Evolutionary conservation across 148 eudicot species (phyloP).

Genomic region (Cornus kousa): DNA sequence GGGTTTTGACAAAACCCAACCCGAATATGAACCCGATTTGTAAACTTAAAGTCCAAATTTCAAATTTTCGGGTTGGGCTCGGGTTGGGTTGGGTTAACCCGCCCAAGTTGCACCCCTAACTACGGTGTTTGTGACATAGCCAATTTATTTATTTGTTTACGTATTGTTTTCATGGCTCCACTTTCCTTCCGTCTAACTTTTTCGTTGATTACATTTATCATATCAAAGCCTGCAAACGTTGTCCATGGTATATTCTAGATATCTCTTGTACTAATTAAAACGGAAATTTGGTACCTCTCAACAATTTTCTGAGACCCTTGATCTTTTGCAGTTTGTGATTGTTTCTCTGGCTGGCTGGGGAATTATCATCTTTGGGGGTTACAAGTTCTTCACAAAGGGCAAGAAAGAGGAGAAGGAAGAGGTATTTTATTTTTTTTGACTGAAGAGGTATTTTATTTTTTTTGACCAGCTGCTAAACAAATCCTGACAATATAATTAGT

Average conservation of each 20-base stretch:
- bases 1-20: too few relatives aligned
- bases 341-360: slow-evolving; percentile 49
- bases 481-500: too few relatives aligned
- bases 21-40: too few relatives aligned
- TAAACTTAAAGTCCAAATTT: too few relatives aligned
- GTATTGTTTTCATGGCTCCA: background rate
- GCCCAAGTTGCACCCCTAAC: too few relatives aligned
- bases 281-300: background rate
- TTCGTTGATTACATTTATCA: too few relatives aligned
- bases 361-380: slow-evolving; percentile 27
- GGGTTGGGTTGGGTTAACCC: too few relatives aligned
- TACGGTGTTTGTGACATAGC: background rate
- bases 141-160: background rate
- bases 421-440: slow-evolving; percentile 18
- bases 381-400: slow-evolving; percentile 30
- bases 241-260: too few relatives aligned
- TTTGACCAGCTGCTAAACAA: background rate
- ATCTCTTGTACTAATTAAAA: background rate
- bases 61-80: too few relatives aligned
- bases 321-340: slow-evolving; percentile 37
- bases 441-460: slow-evolving; percentile 28
- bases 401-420: slow-evolving; percentile 30
- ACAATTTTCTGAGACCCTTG: background rate
- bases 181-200: background rate
- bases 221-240: background rate